phyloP scores from a whole-genome alignment of 805 yeast species.

The Wickerhamomyces chambardii region DNA sequence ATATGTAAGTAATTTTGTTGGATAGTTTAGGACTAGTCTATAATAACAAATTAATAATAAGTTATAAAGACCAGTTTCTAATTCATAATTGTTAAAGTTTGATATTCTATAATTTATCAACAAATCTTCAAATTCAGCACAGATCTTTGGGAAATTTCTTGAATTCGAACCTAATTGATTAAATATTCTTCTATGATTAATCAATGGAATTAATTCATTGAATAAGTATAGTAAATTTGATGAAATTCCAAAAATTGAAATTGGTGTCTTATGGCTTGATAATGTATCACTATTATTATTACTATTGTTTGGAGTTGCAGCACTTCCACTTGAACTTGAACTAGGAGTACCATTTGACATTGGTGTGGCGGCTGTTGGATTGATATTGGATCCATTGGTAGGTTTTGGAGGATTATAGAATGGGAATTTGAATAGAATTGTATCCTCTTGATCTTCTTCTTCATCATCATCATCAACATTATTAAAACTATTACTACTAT shows the following conservation, averaged over 20 bases:
- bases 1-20: constrained; percentile 5
- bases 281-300: neutral
- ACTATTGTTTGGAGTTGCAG: neutral
- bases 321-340: too few species aligned
- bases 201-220: constrained; percentile 28
- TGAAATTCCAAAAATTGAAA: constrained; percentile 11
- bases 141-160: constrained; percentile 36
- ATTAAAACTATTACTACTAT: too few species aligned
- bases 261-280: neutral
- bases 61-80: constrained; percentile 7
- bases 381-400: neutral
- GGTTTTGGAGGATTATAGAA: neutral
- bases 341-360: too few species aligned
- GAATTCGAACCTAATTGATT: constrained; percentile 24
- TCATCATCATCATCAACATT: neutral
- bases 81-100: constrained; percentile 2
- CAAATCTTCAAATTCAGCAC: constrained; percentile 36
- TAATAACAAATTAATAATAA: constrained; percentile 9
- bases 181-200: constrained; percentile 37
- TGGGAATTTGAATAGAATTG: neutral
- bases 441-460: constrained; percentile 1
- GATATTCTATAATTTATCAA: constrained; percentile 15
- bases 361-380: too few species aligned
- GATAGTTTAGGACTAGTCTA: constrained; percentile 14
- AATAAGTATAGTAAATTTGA: constrained; percentile 23